Percentiles rank a stretch among this genome's conserved stretches.
phyloP scores from a whole-genome alignment of 208 protist genomes.

The Leishmania mexicana region DNA sequence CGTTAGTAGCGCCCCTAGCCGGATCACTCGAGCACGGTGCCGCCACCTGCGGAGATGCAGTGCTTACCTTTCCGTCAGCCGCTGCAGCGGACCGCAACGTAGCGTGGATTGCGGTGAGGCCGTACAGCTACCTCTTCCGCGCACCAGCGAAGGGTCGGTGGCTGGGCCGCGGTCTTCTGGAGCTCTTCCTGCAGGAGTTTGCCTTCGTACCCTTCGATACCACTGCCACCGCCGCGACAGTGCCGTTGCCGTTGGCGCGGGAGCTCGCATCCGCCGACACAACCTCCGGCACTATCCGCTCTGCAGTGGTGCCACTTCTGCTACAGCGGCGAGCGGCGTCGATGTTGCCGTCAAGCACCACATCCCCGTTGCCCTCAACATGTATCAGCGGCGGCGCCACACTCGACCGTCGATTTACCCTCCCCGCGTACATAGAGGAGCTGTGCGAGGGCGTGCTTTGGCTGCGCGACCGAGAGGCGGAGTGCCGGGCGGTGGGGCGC shows the following conservation, averaged over 20 bases:
- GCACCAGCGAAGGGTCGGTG: slow-evolving; percentile 92
- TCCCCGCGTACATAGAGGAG: slow-evolving; percentile 78
- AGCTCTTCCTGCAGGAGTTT: slow-evolving; percentile 91
- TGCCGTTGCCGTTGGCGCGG: background rate
- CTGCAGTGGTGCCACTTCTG: slow-evolving; percentile 15
- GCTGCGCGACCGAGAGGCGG: slow-evolving; percentile 71
- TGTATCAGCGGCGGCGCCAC: slow-evolving; percentile 10
- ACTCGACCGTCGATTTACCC: slow-evolving; percentile 47
- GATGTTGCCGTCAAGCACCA: background rate
- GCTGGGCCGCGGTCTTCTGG: slow-evolving; percentile 80
- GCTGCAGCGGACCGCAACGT: background rate
- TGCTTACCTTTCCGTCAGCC: background rate
- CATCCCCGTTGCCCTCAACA: background rate
- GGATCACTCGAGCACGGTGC: background rate
- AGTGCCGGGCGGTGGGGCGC: slow-evolving; percentile 58
- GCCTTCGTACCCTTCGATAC: slow-evolving; percentile 42
- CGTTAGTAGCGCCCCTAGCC: background rate
- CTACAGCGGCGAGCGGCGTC: slow-evolving; percentile 1
- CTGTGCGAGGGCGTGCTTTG: slow-evolving; percentile 59
- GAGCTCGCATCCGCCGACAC: background rate
- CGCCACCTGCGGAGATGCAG: background rate
- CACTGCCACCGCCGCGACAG: background rate
- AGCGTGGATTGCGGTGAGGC: slow-evolving; percentile 56
- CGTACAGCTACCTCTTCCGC: slow-evolving; percentile 88
- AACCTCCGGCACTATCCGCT: background rate